Percentiles rank a stretch among this genome's conserved stretches.
phyloP scores from a whole-genome alignment of 768 basidiomycete species.

The Boletellus ananiceps region DNA sequence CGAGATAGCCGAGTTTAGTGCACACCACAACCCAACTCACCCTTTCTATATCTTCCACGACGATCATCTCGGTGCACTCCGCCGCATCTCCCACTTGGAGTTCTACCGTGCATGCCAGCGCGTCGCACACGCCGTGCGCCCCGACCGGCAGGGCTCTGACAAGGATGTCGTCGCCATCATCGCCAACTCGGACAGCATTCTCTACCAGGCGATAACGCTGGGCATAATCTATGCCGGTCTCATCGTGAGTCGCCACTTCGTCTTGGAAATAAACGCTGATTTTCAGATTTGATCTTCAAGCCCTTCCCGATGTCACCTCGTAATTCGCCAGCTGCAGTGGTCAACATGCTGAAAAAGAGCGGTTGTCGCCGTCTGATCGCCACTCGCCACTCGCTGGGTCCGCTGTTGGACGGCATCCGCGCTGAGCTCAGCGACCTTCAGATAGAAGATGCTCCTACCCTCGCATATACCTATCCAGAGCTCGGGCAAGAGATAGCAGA shows the following conservation, averaged over 20 bases:
- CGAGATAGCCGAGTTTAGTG: conserved; percentile 23
- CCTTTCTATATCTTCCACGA: conserved; percentile 32
- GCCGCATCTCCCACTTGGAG: conserved; percentile 37
- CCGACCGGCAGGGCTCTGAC: conserved; percentile 28
- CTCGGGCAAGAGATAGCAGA: conserved; percentile 1
- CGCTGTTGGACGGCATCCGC: conserved; percentile 30
- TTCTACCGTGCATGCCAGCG: conserved; percentile 44
- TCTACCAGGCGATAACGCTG: conserved; percentile 39
- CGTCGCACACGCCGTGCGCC: conserved; percentile 37
- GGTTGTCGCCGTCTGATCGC: conserved; percentile 38
- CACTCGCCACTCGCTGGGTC: conserved; percentile 27
- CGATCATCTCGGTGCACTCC: conserved; percentile 11
- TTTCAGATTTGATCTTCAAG: conserved; percentile 10
- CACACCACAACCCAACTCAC: conserved; percentile 30
- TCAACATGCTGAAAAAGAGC: conserved; percentile 33
- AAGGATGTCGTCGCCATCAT: conserved; percentile 36
- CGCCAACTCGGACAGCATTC: conserved; percentile 35
- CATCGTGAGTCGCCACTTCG: conserved; percentile 1
- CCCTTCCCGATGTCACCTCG: conserved; percentile 37
- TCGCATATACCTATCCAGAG: conserved; percentile 10
- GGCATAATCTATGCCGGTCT: conserved; percentile 27
- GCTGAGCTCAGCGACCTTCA: conserved; percentile 15
- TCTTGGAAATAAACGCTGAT: not conserved
- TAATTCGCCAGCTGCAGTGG: conserved; percentile 32
- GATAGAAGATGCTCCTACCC: conserved; percentile 15